Percentiles rank a stretch among this genome's conserved stretches.
phyloP scores from a whole-genome alignment of 805 yeast species.

The Suhomyces pyralidae region DNA sequence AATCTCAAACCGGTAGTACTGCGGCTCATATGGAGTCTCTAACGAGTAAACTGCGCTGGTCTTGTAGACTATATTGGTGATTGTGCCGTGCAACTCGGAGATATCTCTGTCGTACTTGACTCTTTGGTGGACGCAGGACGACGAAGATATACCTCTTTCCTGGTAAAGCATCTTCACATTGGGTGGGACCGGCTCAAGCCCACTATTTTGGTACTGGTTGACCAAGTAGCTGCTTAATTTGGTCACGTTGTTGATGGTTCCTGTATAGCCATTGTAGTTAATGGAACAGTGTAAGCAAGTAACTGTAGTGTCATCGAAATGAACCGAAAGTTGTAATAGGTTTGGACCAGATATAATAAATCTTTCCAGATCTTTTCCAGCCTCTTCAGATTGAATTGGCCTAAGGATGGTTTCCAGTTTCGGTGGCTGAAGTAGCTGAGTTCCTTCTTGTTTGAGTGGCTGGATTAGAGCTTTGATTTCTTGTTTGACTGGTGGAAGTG shows the following conservation, averaged over 20 bases:
- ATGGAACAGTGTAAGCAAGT: slow-evolving; percentile 7
- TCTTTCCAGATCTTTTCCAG: neutral
- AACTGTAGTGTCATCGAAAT: slow-evolving; percentile 1
- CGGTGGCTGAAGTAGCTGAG: too few relatives aligned
- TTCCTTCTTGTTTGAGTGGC: neutral
- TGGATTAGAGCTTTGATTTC: neutral
- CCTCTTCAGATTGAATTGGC: neutral
- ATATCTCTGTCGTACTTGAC: slow-evolving; percentile 18
- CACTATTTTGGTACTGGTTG: neutral
- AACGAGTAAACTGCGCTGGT: slow-evolving; percentile 17
- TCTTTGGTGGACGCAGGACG: slow-evolving; percentile 13
- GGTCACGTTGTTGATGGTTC: slow-evolving; percentile 2
- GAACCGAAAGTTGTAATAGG: neutral
- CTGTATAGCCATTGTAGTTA: slow-evolving; percentile 7
- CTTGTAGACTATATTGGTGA: slow-evolving; percentile 23
- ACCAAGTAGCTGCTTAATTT: slow-evolving; percentile 3
- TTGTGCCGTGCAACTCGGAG: slow-evolving; percentile 12
- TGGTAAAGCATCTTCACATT: neutral
- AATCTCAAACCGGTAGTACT: slow-evolving; percentile 26
- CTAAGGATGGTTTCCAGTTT: too few relatives aligned
- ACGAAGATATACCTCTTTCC: neutral
- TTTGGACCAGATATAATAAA: neutral
- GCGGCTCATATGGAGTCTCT: slow-evolving; percentile 30
- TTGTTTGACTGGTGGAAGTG: neutral
- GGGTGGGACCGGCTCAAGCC: neutral